phyloP scores from a whole-genome alignment of 495 filamentous ascomycete species.

The Clohesyomyces aquaticus region DNA sequence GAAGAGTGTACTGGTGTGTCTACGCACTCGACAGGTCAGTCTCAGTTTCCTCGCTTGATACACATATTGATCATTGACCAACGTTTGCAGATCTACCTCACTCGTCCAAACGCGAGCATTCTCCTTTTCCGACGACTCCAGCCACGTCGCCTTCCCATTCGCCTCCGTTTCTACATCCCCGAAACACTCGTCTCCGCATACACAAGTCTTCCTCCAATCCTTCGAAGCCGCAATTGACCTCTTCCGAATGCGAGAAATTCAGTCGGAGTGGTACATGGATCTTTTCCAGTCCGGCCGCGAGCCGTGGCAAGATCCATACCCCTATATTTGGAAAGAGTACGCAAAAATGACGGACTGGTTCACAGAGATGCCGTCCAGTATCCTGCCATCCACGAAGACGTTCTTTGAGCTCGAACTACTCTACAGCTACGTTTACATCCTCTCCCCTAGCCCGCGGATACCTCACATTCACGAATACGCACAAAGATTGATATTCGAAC shows the following conservation, averaged over 20 bases:
- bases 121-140: slow-evolving; percentile 89
- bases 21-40: slow-evolving; percentile 82
- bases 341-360: slow-evolving; percentile 40
- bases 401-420: slow-evolving; percentile 80
- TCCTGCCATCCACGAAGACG: slow-evolving; percentile 10
- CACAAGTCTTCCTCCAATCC: slow-evolving; percentile 52
- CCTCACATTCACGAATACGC: slow-evolving; percentile 67
- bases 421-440: slow-evolving; percentile 81
- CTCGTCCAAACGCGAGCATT: slow-evolving; percentile 79
- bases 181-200: slow-evolving; percentile 46
- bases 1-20: slow-evolving; percentile 81
- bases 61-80: no score
- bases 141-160: slow-evolving; percentile 64
- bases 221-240: slow-evolving; percentile 58
- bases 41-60: no score
- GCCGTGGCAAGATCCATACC: slow-evolving; percentile 50
- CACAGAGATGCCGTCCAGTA: slow-evolving; percentile 29
- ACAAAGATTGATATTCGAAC: slow-evolving; percentile 77
- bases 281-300: slow-evolving; percentile 72
- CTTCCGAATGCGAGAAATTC: slow-evolving; percentile 73
- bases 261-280: slow-evolving; percentile 82
- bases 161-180: slow-evolving; percentile 46
- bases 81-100: slow-evolving; percentile 72
- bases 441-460: slow-evolving; percentile 66
- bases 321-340: slow-evolving; percentile 46